These are phyloP conservation scores for Yamadazyma blattariae DNA, from an alignment of 1,139 yeast species.

Conservation along the genomic window DNA sequence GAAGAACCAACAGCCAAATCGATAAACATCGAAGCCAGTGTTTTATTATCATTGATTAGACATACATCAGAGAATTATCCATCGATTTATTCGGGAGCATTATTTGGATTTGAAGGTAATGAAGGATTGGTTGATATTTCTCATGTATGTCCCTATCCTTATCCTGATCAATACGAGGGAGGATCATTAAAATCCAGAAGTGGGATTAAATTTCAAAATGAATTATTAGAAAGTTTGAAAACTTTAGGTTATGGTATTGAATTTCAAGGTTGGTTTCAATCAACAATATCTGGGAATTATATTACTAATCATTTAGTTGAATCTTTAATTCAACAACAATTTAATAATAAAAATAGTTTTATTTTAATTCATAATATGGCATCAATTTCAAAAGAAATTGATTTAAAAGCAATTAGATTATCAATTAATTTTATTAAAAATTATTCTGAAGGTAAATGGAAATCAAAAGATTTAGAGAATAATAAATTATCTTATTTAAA, in stretches of 20 bases:
- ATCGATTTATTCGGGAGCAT: constrained; percentile 67
- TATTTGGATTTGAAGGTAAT: constrained; percentile 72
- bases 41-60: constrained; percentile 66
- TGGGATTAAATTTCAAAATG: constrained; percentile 69
- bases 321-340: constrained; percentile 64
- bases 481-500: constrained; percentile 64
- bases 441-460: constrained; percentile 59
- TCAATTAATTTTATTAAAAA: constrained; percentile 59
- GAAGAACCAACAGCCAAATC: constrained; percentile 43
- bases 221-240: constrained; percentile 60
- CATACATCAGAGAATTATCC: constrained; percentile 73
- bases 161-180: constrained; percentile 53
- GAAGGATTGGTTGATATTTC: constrained; percentile 51
- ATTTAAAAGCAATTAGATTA: constrained; percentile 69
- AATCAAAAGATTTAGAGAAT: constrained; percentile 60
- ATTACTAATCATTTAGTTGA: constrained; percentile 66
- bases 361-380: constrained; percentile 73
- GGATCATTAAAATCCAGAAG: constrained; percentile 56
- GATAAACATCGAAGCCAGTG: constrained; percentile 55
- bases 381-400: constrained; percentile 61
- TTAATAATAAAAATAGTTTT: constrained; percentile 61
- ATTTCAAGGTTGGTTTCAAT: constrained; percentile 81
- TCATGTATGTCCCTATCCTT: constrained; percentile 64
- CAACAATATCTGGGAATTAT: constrained; percentile 67
- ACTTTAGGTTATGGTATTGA: constrained; percentile 65